Base-by-base conservation (phyloP, 805 yeast species). In the Teunomyces kruisii region DNA sequence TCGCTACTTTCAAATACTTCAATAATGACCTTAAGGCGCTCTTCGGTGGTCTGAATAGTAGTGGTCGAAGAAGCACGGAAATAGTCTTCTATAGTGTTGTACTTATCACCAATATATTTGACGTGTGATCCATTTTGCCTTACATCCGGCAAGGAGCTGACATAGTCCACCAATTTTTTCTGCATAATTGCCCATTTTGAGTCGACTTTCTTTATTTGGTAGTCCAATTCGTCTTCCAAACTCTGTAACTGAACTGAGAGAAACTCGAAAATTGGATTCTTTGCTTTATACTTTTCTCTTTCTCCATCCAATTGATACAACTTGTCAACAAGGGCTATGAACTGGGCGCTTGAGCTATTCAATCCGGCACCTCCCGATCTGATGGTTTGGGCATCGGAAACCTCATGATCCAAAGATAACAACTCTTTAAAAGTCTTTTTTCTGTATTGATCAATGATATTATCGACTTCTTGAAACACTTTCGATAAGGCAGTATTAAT, bases 271-370 rank as follows among this genome's bases (percentile, higher is more conserved):
- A 72, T 70, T 3, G 72, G 72, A 35, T 63, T 62, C 12, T 50
- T 28, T 5, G 32, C 31, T 17, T 45, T 48, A 4, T 53, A 48
- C 17, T 59, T 51, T 8, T 39, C 27, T 12, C 40, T 40, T 17
- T 36, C 29, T 16, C 53, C 53, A 41, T 63, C 58, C 43, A 71
- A 50, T 45, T 69, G 68, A 49, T 67, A 66, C 26, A 72, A 59
- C 42, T 67, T 67, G 40, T 70, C 74, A 10, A 72, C 74, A 39
- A 72, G 58, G 1, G 65, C 58, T 12, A 69, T 59, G 50, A 72
- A 70, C 43, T 63, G 67, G 17, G 64, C 56, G 45, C 61, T 65
- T 9, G 51, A 41, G 19, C 50, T 41, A 13, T 41, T 40, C 38
- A 44, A 26, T 13, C 37, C 39, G 9, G 47, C 36, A 3, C 41